phyloP scores from a whole-genome alignment of 2,329 filamentous ascomycete species.

The Paecilomyces fulvus region DNA sequence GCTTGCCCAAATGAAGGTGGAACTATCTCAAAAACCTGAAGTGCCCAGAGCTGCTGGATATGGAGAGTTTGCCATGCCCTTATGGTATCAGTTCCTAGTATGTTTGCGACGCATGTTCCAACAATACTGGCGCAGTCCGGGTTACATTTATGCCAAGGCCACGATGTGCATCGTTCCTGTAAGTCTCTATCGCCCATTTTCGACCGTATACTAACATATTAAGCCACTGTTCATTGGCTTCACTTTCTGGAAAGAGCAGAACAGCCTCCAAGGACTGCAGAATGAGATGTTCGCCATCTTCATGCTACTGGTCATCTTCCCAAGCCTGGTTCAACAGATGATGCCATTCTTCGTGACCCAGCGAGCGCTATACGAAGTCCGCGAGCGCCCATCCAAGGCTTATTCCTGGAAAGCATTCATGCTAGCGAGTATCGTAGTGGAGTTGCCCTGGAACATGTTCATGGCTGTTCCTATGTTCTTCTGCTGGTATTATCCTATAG shows the following conservation, averaged over 20 bases:
- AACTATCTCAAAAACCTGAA: constrained; percentile 31
- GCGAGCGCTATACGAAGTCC: constrained; percentile 51
- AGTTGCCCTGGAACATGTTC: constrained; percentile 59
- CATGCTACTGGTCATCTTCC: constrained; percentile 75
- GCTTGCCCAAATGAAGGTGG: constrained; percentile 33
- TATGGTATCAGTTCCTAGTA: constrained; percentile 57
- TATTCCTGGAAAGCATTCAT: constrained; percentile 71
- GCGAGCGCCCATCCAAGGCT: constrained; percentile 56
- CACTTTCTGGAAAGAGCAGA: constrained; percentile 66
- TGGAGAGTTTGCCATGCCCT: constrained; percentile 73
- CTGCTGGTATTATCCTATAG: constrained; percentile 60
- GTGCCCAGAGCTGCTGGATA: constrained; percentile 43
- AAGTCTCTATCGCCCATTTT: neutral
- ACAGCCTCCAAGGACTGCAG: constrained; percentile 71
- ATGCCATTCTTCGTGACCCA: constrained; percentile 53
- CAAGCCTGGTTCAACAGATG: constrained; percentile 46
- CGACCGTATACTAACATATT: constrained; percentile 18
- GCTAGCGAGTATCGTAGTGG: constrained; percentile 61
- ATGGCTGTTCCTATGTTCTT: constrained; percentile 56
- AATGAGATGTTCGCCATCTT: constrained; percentile 91
- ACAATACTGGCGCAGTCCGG: constrained; percentile 85
- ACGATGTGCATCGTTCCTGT: constrained; percentile 49
- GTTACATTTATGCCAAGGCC: constrained; percentile 80
- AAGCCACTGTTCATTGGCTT: constrained; percentile 72
- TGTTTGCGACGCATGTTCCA: constrained; percentile 71